Base-by-base conservation (phyloP, 257 asterid species). In the Coffea canephora region DNA sequence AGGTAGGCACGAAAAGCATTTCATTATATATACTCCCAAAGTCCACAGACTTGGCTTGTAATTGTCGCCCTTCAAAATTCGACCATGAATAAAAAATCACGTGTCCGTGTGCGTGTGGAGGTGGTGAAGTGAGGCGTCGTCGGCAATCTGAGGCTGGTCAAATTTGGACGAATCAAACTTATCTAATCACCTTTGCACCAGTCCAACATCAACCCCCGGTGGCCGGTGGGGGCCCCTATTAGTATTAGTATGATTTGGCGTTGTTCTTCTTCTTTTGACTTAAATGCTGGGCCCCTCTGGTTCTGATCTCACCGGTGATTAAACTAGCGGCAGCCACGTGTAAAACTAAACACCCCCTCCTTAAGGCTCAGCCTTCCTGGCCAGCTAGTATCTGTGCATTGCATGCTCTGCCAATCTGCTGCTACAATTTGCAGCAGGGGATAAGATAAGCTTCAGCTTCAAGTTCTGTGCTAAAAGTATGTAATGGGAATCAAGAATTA, bases 51-150 rank as follows among this genome's bases (percentile, higher is more conserved):
- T 15, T 3, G 12, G 31, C 6, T 50, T 49, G 34, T 31, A 31
- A 31, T 31, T 31, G 34, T 31, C 34, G 71, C 21, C 25, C 45
- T 11, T 6, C 34, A 31, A n/a, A 41, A 10, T 11, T 39, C 39
- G 39, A 62, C 54, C 54, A 62, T 75, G 48, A 31, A 31, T 31
- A 31, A 31, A 31, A 31, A 9, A 13, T 50, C 69, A 41, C 36
- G 2, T 73, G 66, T 52, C 48, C 49, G 39, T 19, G 77, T 71
- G 77, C 34, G 82, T 39, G 43, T 39, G 72, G 82, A 27, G 25
- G 48, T 1, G 36, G 34, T 9, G 81, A 6, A 21, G 34, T 9
- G 81, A 6, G 13, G 34, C 82, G 74, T 79, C 78, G 78, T 73
- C 54, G 64, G 21, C 52, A 50, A 18, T 7, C 7, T 18, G 1